Percentiles rank a stretch among this genome's conserved stretches.
Conservation (phyloP, 2,329 filamentous ascomycete genomes). For the Macrophomina phaseolina region DNA sequence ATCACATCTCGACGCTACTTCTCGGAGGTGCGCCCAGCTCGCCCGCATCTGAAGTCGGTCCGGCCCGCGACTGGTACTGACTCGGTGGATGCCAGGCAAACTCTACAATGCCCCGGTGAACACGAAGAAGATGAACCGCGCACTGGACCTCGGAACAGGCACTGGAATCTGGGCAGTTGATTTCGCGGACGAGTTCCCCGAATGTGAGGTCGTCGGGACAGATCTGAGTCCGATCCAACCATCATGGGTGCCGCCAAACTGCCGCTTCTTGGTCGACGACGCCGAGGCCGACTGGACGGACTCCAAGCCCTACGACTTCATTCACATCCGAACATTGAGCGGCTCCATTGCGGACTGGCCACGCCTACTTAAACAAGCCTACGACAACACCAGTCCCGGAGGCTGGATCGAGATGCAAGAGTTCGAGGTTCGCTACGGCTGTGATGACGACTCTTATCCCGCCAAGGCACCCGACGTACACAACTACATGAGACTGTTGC, state of each 20-base stretch:
- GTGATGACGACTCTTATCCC: slow-evolving; percentile 26
- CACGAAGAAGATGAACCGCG: slow-evolving; percentile 14
- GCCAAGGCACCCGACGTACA: slow-evolving; percentile 32
- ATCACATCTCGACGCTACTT: slow-evolving; percentile 43
- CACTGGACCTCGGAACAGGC: slow-evolving; percentile 38
- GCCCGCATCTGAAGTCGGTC: slow-evolving; percentile 35
- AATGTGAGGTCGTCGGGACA: slow-evolving; percentile 42
- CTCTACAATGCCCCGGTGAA: background rate
- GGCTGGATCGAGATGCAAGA: slow-evolving; percentile 56
- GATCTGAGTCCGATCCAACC: slow-evolving; percentile 47
- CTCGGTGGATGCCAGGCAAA: background rate
- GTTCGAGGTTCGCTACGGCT: background rate
- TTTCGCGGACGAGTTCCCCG: slow-evolving; percentile 26
- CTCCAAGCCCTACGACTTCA: slow-evolving; percentile 58
- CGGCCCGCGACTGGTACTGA: background rate
- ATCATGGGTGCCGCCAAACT: slow-evolving; percentile 45
- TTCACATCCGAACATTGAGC: slow-evolving; percentile 60
- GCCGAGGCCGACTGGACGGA: slow-evolving; percentile 37
- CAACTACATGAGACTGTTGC: slow-evolving; percentile 30
- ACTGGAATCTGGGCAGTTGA: slow-evolving; percentile 24
- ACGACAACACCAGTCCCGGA: slow-evolving; percentile 50
- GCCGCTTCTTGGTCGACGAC: slow-evolving; percentile 47
- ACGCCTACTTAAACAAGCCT: slow-evolving; percentile 52
- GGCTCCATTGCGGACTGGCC: slow-evolving; percentile 62
- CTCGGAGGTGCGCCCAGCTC: background rate